A percentile compares a stretch with the other conserved stretches of the same genome.
These are phyloP conservation scores for Strobilomyces confusus DNA, from an alignment of 768 basidiomycete species.

Conservation along the genomic window DNA sequence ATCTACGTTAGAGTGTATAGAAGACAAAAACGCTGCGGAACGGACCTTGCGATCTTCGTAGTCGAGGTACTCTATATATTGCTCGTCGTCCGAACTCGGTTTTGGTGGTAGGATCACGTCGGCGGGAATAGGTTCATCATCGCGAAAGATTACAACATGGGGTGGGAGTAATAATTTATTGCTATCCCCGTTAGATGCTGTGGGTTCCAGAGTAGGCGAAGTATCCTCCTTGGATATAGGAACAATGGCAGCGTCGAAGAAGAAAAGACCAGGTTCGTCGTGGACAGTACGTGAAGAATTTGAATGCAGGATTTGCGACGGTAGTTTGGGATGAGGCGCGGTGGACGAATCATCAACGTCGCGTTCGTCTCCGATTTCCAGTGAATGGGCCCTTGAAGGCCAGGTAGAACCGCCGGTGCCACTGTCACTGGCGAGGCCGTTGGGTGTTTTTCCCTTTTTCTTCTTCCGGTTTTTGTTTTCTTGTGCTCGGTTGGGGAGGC, in stretches of 20 bases:
- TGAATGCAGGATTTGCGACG: slow-evolving; percentile 31
- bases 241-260: slow-evolving; percentile 45
- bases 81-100: slow-evolving; percentile 49
- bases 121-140: slow-evolving; percentile 34
- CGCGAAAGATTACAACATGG: slow-evolving; percentile 57
- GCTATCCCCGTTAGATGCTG: slow-evolving; percentile 17
- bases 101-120: slow-evolving; percentile 43
- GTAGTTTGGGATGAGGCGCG: slow-evolving; percentile 35
- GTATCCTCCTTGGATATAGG: slow-evolving; percentile 27
- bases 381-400: slow-evolving; percentile 21
- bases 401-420: slow-evolving; percentile 15
- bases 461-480: slow-evolving; percentile 24
- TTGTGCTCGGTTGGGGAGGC: slow-evolving; percentile 4
- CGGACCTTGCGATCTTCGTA: slow-evolving; percentile 61
- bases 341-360: slow-evolving; percentile 4
- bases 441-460: slow-evolving; percentile 25
- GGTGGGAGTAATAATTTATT: slow-evolving; percentile 53
- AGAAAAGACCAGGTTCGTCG: slow-evolving; percentile 38
- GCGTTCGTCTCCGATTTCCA: slow-evolving; percentile 4
- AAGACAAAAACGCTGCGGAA: not conserved
- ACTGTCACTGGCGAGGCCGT: slow-evolving; percentile 10
- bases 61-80: slow-evolving; percentile 76
- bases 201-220: slow-evolving; percentile 6
- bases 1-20: not conserved
- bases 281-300: slow-evolving; percentile 14